Conservation (phyloP, 352 stramenopile genomes). For the Phytopythium aichiense region DNA sequence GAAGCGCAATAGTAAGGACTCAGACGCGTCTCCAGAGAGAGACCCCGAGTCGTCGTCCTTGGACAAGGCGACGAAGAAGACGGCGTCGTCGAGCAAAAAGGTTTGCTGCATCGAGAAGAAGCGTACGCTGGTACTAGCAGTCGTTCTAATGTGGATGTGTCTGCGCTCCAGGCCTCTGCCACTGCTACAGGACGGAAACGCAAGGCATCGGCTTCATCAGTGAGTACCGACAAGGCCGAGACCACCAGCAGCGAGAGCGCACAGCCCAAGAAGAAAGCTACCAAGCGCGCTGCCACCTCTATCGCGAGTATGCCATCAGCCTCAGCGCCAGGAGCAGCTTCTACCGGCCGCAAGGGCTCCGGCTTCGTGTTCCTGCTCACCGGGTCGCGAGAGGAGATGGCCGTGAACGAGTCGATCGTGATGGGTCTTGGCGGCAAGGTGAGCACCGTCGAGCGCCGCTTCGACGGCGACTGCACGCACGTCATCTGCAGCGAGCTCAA, state of each 20-base stretch:
- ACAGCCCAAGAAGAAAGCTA: conserved; percentile 17
- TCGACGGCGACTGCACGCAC: conserved; percentile 69
- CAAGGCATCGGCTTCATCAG: neutral
- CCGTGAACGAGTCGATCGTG: conserved; percentile 77
- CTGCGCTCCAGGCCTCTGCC: neutral
- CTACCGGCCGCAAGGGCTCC: neutral
- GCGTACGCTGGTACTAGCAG: neutral
- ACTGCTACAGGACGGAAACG: neutral
- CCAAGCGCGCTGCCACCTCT: conserved; percentile 6
- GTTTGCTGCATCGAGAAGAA: neutral
- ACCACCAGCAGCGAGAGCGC: neutral
- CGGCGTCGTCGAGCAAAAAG: neutral
- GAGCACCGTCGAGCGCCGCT: conserved; percentile 61
- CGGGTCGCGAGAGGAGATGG: conserved; percentile 61
- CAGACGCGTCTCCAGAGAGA: neutral
- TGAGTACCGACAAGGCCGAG: neutral
- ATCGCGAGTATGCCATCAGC: conserved; percentile 13
- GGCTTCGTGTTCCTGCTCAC: conserved; percentile 68
- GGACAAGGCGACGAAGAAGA: neutral
- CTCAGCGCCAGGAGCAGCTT: conserved; percentile 18
- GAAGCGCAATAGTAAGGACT: neutral
- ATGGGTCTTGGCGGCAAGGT: conserved; percentile 53
- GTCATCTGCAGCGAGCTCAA: conserved; percentile 87
- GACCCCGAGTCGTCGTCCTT: neutral
- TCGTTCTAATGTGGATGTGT: neutral